These are phyloP conservation scores for Cubamyces sp. DNA, from an alignment of 768 basidiomycete species.

Conservation along the genomic window DNA sequence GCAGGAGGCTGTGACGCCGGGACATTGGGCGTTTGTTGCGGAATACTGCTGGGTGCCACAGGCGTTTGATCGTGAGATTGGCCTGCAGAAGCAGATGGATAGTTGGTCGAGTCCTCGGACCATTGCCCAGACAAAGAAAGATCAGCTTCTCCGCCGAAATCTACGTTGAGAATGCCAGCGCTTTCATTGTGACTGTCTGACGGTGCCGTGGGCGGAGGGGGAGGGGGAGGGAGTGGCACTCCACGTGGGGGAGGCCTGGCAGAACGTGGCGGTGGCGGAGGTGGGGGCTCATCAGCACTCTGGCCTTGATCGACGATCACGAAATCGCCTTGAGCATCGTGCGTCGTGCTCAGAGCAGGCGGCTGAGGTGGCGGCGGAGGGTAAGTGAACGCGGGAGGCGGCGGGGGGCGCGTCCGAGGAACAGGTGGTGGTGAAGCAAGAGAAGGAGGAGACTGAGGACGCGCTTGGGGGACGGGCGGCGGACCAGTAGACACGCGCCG, in stretches of 20 bases:
- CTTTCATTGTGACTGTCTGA: conserved; percentile 64
- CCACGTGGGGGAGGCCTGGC: conserved; percentile 42
- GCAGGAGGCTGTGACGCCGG: background rate
- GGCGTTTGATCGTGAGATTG: conserved; percentile 12
- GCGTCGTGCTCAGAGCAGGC: conserved; percentile 33
- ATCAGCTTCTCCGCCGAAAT: conserved; percentile 54
- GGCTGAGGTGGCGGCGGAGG: conserved; percentile 27
- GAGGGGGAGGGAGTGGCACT: conserved; percentile 42
- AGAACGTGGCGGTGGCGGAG: conserved; percentile 49
- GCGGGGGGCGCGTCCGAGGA: conserved; percentile 15
- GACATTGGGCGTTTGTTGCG: background rate
- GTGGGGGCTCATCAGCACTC: conserved; percentile 40
- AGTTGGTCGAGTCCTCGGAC: conserved; percentile 58
- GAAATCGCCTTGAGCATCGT: conserved; percentile 35
- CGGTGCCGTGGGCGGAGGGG: conserved; percentile 40
- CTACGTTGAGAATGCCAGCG: conserved; percentile 58
- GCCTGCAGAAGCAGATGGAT: conserved; percentile 39
- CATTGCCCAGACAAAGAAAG: conserved; percentile 57
- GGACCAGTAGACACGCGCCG: conserved; percentile 34
- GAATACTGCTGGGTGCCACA: conserved; percentile 1
- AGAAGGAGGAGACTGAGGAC: conserved; percentile 23
- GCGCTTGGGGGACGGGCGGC: conserved; percentile 23
- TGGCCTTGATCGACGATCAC: conserved; percentile 38
- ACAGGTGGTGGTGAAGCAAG: conserved; percentile 34
- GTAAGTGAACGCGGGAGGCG: conserved; percentile 23